These are phyloP conservation scores for Phenoliferia sp. DNA, from an alignment of 1,284 basidiomycete species.

Conservation along the genomic window DNA sequence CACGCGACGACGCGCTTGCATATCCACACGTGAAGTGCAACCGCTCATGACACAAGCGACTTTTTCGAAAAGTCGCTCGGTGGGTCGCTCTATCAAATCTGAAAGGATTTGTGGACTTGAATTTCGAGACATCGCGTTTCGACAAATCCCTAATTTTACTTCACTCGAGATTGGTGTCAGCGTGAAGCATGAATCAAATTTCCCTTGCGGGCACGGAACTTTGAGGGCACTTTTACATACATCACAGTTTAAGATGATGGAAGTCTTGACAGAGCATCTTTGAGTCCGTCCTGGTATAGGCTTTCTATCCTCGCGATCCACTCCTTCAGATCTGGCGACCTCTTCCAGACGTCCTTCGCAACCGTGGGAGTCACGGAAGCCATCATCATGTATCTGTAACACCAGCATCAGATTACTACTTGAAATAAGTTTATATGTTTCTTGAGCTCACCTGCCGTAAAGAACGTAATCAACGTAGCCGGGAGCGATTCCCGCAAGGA, in stretches of 20 bases:
- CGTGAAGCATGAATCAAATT: no score
- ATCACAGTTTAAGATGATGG: background rate
- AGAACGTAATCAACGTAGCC: conserved; percentile 21
- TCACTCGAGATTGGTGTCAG: no score
- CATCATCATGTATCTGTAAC: conserved; percentile 22
- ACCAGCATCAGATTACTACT: background rate
- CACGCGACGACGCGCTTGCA: background rate
- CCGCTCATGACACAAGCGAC: background rate
- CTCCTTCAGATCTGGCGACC: background rate
- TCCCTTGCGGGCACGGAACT: no score
- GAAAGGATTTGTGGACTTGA: no score
- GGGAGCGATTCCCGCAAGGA: conserved; percentile 8
- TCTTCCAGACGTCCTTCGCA: conserved; percentile 9
- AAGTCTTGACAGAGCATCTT: background rate
- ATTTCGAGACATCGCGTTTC: no score
- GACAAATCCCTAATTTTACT: no score
- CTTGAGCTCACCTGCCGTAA: conserved; percentile 12
- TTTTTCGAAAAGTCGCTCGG: no score
- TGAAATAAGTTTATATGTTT: background rate
- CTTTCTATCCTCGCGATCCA: conserved; percentile 13
- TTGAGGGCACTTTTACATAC: background rate
- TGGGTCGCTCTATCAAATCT: no score
- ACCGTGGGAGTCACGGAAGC: conserved; percentile 5
- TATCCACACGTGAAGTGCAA: background rate
- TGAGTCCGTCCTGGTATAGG: background rate